Conservation (phyloP, 2,329 filamentous ascomycete species). For the Scedosporium boydii region DNA sequence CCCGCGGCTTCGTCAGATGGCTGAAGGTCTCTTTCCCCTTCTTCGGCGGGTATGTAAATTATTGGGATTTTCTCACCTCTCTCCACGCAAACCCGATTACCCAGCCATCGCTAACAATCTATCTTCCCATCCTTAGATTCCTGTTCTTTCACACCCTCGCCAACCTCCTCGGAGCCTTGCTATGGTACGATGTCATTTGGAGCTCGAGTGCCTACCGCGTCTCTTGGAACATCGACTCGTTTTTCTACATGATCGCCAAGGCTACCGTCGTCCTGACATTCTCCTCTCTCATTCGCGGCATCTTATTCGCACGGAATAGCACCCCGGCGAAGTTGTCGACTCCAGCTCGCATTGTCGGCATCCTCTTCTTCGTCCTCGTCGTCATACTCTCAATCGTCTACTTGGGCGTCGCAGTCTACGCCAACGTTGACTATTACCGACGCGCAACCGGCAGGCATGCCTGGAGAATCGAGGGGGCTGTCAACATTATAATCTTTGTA, state of each 20-base stretch:
- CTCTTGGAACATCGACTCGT: neutral
- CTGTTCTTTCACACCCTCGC: neutral
- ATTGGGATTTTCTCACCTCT: neutral
- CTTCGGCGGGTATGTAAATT: neutral
- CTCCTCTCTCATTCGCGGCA: neutral
- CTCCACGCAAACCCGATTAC: neutral
- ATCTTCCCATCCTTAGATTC: neutral
- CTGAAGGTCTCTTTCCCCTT: neutral
- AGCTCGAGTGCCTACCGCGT: neutral
- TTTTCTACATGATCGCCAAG: neutral
- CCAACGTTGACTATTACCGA: neutral
- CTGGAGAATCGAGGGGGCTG: neutral
- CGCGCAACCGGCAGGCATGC: neutral
- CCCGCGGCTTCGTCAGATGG: constrained; percentile 1
- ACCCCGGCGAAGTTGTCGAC: neutral
- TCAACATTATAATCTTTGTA: neutral
- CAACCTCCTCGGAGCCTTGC: neutral
- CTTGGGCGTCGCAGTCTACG: neutral
- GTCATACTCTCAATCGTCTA: neutral
- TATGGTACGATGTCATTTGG: neutral
- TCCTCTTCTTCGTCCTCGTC: neutral
- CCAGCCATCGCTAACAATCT: neutral
- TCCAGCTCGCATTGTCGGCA: neutral
- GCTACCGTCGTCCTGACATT: neutral
- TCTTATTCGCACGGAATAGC: neutral